These are phyloP conservation scores for Otatea glauca DNA, from an alignment of 176 grass and related monocot genomes.

Conservation along the genomic window DNA sequence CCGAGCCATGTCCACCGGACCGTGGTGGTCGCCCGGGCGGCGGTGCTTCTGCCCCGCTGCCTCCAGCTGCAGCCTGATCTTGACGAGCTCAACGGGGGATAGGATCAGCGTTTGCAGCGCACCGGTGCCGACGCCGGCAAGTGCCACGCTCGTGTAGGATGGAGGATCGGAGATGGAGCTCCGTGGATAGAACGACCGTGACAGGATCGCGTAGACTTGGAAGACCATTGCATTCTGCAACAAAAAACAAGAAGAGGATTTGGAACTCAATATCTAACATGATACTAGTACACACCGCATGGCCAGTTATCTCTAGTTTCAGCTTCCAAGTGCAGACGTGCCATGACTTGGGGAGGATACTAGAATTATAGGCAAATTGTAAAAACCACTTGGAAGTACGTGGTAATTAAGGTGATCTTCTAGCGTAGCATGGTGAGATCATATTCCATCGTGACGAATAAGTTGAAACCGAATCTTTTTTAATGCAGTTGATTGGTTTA, in stretches of 20 bases:
- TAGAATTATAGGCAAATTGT: too few species aligned
- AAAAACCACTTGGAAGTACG: too few species aligned
- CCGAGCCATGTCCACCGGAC: constrained; percentile 63
- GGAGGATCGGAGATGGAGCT: constrained; percentile 50
- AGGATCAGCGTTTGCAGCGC: constrained; percentile 80
- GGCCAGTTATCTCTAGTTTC: too few species aligned
- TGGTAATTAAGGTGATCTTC: too few species aligned
- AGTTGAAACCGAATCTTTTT: too few species aligned
- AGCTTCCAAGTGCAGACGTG: too few species aligned
- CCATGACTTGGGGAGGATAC: too few species aligned
- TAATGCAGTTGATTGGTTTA: too few species aligned
- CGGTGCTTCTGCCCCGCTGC: constrained; percentile 33
- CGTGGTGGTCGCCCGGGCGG: not conserved
- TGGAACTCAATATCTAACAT: too few species aligned
- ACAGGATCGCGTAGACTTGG: constrained; percentile 86
- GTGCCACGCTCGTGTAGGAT: constrained; percentile 73
- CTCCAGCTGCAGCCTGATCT: constrained; percentile 83
- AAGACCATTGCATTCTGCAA: constrained; percentile 92
- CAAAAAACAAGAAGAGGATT: not conserved
- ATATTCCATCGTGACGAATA: too few species aligned
- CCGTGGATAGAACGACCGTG: constrained; percentile 52
- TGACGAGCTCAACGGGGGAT: constrained; percentile 85
- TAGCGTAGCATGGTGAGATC: too few species aligned
- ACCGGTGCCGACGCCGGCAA: constrained; percentile 77
- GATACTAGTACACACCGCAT: too few species aligned